Conservation (phyloP, 495 filamentous ascomycete species). For the Tuber melanosporum region DNA sequence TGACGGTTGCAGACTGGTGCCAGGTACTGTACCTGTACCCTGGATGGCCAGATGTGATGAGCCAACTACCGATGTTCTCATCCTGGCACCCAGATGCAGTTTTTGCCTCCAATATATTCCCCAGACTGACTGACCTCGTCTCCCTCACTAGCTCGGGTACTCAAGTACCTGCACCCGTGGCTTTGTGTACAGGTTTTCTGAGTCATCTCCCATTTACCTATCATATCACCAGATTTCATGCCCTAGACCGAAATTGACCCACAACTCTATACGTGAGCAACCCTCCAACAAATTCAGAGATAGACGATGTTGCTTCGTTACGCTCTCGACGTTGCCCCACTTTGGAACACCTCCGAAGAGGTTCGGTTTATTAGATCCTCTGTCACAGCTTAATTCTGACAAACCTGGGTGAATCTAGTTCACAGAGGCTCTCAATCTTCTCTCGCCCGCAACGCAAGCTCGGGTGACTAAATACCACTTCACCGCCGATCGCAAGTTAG, state of each 20-base stretch:
- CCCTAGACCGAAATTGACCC: not conserved
- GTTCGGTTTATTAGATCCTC: slow-evolving; percentile 11
- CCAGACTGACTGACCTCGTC: not conserved
- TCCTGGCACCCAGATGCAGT: not conserved
- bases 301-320: slow-evolving; percentile 30
- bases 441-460: slow-evolving; percentile 19
- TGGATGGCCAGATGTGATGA: not conserved
- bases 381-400: not conserved
- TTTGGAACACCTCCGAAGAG: slow-evolving; percentile 32
- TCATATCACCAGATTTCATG: not conserved
- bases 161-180: not conserved
- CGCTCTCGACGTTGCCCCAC: slow-evolving; percentile 31
- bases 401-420: slow-evolving; percentile 18
- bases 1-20: not conserved
- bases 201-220: not conserved
- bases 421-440: slow-evolving; percentile 27
- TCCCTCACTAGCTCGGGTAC: not conserved
- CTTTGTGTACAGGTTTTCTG: not conserved
- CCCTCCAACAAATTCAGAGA: not conserved
- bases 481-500: slow-evolving; percentile 30
- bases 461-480: slow-evolving; percentile 34
- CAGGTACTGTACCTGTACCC: not conserved
- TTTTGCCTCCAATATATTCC: not conserved
- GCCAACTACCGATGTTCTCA: not conserved
- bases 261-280: not conserved